Evolutionary conservation across 306 rosid genomes (phyloP).

Genomic region (Astragalus glycyphyllos): DNA sequence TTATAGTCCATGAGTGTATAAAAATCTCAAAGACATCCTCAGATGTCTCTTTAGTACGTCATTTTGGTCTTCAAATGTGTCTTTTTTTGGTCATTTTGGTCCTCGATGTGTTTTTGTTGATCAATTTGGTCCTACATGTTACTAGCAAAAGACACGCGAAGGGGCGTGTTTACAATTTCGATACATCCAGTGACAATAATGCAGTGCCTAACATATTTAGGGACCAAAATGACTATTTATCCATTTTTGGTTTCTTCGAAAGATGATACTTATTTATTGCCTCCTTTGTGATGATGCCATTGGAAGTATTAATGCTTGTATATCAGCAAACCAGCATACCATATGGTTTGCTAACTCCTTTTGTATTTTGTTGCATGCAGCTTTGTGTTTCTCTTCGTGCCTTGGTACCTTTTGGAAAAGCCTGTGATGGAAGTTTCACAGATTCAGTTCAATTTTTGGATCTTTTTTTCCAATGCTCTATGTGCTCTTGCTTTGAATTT

Average conservation of each 20-base stretch:
- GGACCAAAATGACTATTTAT: too few species aligned
- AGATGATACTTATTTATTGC: background rate
- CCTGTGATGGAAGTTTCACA: slow-evolving; percentile 83
- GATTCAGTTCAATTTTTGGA: slow-evolving; percentile 92
- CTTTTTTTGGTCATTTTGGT: too few species aligned
- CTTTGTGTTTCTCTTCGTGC: slow-evolving; percentile 83
- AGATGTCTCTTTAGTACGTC: too few species aligned
- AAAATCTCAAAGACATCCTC: too few species aligned
- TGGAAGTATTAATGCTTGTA: slow-evolving; percentile 17
- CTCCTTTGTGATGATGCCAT: slow-evolving; percentile 10
- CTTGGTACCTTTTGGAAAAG: slow-evolving; percentile 93
- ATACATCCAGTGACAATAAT: too few species aligned
- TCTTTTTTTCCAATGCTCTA: slow-evolving; percentile 88
- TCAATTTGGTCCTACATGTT: too few species aligned
- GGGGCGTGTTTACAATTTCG: too few species aligned
- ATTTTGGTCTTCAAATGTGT: too few species aligned
- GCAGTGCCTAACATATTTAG: too few species aligned
- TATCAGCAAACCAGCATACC: background rate
- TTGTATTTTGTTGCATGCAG: slow-evolving; percentile 59
- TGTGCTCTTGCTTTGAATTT: slow-evolving; percentile 94
- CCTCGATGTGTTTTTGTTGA: too few species aligned
- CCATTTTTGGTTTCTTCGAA: background rate
- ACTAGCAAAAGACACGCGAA: too few species aligned
- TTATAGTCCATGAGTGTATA: too few species aligned
- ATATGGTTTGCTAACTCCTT: slow-evolving; percentile 28